Evolutionary conservation across 305 asterid species (phyloP).

Genomic region (Solanum hybrid): DNA sequence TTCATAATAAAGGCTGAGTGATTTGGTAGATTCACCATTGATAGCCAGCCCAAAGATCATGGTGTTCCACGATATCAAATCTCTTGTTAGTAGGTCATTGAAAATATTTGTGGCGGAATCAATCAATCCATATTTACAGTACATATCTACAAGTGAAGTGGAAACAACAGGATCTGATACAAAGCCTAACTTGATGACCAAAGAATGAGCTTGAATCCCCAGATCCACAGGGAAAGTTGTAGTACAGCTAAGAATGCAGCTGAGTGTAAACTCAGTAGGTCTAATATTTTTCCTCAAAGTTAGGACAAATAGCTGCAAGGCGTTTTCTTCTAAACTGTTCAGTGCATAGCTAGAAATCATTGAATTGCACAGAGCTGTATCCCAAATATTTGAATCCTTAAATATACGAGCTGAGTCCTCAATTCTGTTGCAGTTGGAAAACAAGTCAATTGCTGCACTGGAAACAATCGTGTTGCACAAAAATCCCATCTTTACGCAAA

Average conservation of each 20-base stretch:
- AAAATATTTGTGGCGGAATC: constrained; percentile 34
- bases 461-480: constrained; percentile 44
- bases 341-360: constrained; percentile 57
- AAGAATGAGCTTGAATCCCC: constrained; percentile 53
- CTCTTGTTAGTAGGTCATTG: constrained; percentile 28
- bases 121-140: constrained; percentile 39
- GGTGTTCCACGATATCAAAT: constrained; percentile 58
- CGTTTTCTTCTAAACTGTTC: constrained; percentile 37
- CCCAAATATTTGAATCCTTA: constrained; percentile 23
- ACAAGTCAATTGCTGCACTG: constrained; percentile 64
- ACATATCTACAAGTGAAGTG: constrained; percentile 55
- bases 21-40: constrained; percentile 42
- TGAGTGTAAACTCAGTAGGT: constrained; percentile 57
- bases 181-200: constrained; percentile 57
- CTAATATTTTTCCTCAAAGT: constrained; percentile 33
- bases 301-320: constrained; percentile 37
- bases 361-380: constrained; percentile 48
- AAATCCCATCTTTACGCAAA: constrained; percentile 48
- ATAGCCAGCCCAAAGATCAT: constrained; percentile 45
- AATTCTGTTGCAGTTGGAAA: constrained; percentile 52
- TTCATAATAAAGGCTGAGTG: constrained; percentile 31
- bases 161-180: constrained; percentile 43
- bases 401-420: constrained; percentile 55
- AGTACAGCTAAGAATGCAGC: constrained; percentile 43
- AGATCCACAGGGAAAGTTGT: constrained; percentile 32